Evolutionary conservation across 768 basidiomycete species (phyloP), one percentile per base, ranked within the genome.

Genomic region (Pisolithus microcarpus): DNA sequence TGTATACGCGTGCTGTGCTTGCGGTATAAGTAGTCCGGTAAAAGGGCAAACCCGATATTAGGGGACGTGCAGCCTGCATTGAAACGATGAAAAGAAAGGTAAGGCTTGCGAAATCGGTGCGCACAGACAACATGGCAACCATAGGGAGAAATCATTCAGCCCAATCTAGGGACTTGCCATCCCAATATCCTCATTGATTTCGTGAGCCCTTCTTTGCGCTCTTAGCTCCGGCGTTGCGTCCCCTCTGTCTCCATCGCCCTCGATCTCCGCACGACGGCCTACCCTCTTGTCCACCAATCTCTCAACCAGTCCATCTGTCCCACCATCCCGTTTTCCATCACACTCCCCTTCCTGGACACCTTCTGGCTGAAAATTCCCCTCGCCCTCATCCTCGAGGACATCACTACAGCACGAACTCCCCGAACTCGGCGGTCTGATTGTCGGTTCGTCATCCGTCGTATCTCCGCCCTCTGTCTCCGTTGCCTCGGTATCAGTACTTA

Each of bases 371-470:
- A 65, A 65, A 24, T 64, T 58, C 3, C 64, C 67, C 43, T 68
- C 66, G 21, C 59, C 52, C 24, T 66, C 63, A n/a, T 46, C 45
- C 8, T 46, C 45, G n/a, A 34, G 18, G 8, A 58, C 64, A 51
- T 74, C 74, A 38, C 66, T 67, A 38, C 65, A 68, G 28, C 63
- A 73, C 3, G 70, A 72, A 13, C 65, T 65, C 19, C 64, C 64
- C 10, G 75, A 75, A 49, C 69, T 66, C 5, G 66, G 64, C 10
- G 80, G 79, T 26, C 84, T 75, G 55, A 88, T 85, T n/a, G 85
- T 88, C n/a, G 86, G 85, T 63, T 88, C 85, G 53, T 88, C 85
- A 52, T 87, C 86, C 21, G 85, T 87, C 49, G 78, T 81, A 52
- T 75, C 77, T 36, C 77, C 82, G 43, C 77, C 72, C 45, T 75